Conservation (phyloP, 208 protist species). For the Herpetomonas muscarum region DNA sequence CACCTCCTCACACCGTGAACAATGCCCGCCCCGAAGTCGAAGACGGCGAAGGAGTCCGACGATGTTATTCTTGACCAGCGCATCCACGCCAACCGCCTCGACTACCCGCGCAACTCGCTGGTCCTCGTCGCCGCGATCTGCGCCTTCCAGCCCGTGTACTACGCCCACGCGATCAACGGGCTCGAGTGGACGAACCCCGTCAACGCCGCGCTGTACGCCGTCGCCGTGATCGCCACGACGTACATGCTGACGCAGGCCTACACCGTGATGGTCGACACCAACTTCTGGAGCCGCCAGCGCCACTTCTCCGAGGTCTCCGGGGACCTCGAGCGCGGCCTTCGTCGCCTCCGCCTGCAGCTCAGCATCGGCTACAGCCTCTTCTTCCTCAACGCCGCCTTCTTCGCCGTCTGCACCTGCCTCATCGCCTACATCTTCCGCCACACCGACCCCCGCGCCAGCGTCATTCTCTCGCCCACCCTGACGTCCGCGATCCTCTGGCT, state of each 20-base stretch:
- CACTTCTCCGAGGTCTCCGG: constrained; percentile 77
- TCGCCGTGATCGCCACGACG: constrained; percentile 45
- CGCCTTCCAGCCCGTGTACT: constrained; percentile 81
- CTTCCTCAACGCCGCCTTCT: constrained; percentile 84
- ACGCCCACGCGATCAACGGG: constrained; percentile 81
- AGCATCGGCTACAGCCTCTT: constrained; percentile 76
- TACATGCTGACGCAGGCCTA: constrained; percentile 85
- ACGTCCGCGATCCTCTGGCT: constrained; percentile 82
- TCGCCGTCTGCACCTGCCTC: constrained; percentile 61
- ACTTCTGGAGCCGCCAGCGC: constrained; percentile 87
- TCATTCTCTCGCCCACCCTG: constrained; percentile 73
- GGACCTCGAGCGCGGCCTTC: constrained; percentile 54
- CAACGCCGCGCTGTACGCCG: constrained; percentile 62
- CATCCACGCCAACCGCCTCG: constrained; percentile 80
- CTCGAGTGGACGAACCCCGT: constrained; percentile 48
- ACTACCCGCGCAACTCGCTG: constrained; percentile 73
- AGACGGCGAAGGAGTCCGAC: constrained; percentile 24
- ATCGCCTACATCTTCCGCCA: constrained; percentile 86
- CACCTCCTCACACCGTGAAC: background rate
- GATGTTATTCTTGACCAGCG: constrained; percentile 75
- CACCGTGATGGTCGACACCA: constrained; percentile 80
- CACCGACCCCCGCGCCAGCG: constrained; percentile 71
- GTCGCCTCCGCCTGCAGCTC: constrained; percentile 77
- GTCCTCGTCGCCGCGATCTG: constrained; percentile 54
- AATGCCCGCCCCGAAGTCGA: constrained; percentile 6